Evolutionary conservation across 2,329 filamentous ascomycete genomes (phyloP).

Genomic region (Chalaropsis ovoidea): DNA sequence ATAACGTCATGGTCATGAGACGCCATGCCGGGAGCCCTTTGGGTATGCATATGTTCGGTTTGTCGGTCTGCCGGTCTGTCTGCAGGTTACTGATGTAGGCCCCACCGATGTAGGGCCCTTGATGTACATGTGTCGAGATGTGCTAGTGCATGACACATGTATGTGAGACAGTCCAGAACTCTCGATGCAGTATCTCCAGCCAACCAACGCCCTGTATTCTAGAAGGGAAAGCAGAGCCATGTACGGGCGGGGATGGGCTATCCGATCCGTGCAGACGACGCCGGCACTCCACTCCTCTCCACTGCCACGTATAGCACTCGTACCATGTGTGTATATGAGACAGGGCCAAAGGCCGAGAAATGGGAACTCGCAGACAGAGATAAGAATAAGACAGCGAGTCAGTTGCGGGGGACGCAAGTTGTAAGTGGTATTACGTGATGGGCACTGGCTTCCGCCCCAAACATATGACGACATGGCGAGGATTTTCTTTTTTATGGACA

Average conservation of each 20-base stretch:
- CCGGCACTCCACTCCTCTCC: too few relatives aligned
- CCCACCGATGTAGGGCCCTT: neutral
- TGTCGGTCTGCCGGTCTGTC: neutral
- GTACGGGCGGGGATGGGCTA: neutral
- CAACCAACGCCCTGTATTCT: neutral
- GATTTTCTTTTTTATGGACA: neutral
- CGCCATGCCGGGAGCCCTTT: neutral
- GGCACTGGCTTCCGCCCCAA: neutral
- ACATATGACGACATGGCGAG: constrained; percentile 8
- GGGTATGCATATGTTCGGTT: neutral
- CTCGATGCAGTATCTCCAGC: neutral
- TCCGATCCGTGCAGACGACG: neutral
- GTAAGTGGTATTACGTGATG: constrained; percentile 6
- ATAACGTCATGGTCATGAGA: neutral
- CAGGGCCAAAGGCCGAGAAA: neutral
- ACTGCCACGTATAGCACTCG: neutral
- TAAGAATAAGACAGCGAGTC: neutral
- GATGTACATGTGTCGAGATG: neutral
- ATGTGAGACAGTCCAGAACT: neutral
- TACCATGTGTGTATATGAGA: neutral
- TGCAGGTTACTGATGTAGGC: neutral
- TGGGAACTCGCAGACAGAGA: neutral
- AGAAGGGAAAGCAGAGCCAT: neutral
- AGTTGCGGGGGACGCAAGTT: neutral
- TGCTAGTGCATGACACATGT: neutral